These are phyloP conservation scores for Psilocybe subaeruginosa DNA, from an alignment of 768 basidiomycete species.

Conservation along the genomic window DNA sequence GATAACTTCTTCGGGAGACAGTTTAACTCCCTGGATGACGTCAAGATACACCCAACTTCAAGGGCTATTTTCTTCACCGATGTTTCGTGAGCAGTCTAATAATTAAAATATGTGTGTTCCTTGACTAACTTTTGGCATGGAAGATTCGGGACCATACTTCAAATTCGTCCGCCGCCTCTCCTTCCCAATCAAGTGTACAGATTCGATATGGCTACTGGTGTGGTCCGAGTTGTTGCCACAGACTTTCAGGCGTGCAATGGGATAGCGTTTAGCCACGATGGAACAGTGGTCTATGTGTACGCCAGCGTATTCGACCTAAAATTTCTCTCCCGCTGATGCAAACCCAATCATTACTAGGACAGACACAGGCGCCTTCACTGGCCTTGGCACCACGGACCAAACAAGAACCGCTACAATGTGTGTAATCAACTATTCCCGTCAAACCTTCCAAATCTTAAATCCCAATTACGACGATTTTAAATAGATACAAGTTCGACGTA, in stretches of 20 bases:
- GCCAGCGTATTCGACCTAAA: conserved; percentile 7
- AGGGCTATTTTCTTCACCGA: conserved; percentile 80
- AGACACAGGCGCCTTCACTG: conserved; percentile 51
- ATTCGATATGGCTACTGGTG: conserved; percentile 65
- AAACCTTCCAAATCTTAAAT: background rate
- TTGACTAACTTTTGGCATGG: background rate
- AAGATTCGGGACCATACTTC: conserved; percentile 63
- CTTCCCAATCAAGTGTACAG: conserved; percentile 80
- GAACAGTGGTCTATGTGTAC: conserved; percentile 66
- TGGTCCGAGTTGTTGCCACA: conserved; percentile 74
- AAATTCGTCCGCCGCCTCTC: conserved; percentile 67
- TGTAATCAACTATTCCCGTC: conserved; percentile 23
- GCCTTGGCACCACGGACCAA: conserved; percentile 44
- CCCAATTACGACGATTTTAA: background rate
- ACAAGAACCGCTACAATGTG: conserved; percentile 74
- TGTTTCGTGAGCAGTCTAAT: conserved; percentile 43
- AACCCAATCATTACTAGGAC: conserved; percentile 36
- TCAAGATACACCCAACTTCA: conserved; percentile 68
- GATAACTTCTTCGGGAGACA: conserved; percentile 82
- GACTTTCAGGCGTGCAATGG: conserved; percentile 78
- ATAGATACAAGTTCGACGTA: conserved; percentile 72
- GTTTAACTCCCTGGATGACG: conserved; percentile 83
- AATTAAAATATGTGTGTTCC: conserved; percentile 7
- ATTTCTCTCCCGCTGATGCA: background rate
- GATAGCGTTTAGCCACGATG: conserved; percentile 68